These are phyloP conservation scores for Wickerhamomyces sp. DNA, from an alignment of 1,139 yeast genomes.

Conservation along the genomic window DNA sequence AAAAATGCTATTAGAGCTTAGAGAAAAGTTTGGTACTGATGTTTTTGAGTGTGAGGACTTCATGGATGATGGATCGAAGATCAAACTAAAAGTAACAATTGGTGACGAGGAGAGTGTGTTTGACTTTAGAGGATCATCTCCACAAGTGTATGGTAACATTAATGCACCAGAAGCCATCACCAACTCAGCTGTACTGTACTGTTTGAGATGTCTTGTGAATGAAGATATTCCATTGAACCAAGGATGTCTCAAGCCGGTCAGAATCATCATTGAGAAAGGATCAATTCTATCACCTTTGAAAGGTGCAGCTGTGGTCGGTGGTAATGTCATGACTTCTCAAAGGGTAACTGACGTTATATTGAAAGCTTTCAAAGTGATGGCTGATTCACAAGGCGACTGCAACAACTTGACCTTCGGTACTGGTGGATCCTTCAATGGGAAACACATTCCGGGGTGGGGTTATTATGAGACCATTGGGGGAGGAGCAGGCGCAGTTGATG, in stretches of 20 bases:
- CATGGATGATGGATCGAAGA: slow-evolving; percentile 44
- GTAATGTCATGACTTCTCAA: slow-evolving; percentile 85
- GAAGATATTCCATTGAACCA: slow-evolving; percentile 81
- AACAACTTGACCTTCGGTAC: slow-evolving; percentile 70
- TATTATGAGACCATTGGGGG: slow-evolving; percentile 73
- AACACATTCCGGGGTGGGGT: slow-evolving; percentile 50
- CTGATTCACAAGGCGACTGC: slow-evolving; percentile 73
- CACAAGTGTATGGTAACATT: slow-evolving; percentile 55
- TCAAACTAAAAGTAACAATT: slow-evolving; percentile 33
- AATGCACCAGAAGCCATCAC: slow-evolving; percentile 73
- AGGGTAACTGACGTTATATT: slow-evolving; percentile 75
- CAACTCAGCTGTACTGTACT: slow-evolving; percentile 76
- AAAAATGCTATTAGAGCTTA: slow-evolving; percentile 28
- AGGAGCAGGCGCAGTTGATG: slow-evolving; percentile 64
- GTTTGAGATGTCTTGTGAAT: slow-evolving; percentile 67
- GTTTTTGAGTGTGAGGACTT: slow-evolving; percentile 33
- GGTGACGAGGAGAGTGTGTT: slow-evolving; percentile 34
- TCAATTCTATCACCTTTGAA: slow-evolving; percentile 64
- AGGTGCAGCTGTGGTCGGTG: slow-evolving; percentile 86
- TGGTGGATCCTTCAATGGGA: slow-evolving; percentile 37
- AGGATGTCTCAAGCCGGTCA: slow-evolving; percentile 73
- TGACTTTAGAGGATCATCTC: slow-evolving; percentile 48
- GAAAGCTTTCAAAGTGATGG: slow-evolving; percentile 73
- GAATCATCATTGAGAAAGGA: slow-evolving; percentile 61
- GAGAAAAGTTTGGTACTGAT: slow-evolving; percentile 20